Evolutionary conservation across 1,139 yeast genomes (phyloP), one percentile per base, ranked within the genome.

Genomic region (Suhomyces bokatorum): DNA sequence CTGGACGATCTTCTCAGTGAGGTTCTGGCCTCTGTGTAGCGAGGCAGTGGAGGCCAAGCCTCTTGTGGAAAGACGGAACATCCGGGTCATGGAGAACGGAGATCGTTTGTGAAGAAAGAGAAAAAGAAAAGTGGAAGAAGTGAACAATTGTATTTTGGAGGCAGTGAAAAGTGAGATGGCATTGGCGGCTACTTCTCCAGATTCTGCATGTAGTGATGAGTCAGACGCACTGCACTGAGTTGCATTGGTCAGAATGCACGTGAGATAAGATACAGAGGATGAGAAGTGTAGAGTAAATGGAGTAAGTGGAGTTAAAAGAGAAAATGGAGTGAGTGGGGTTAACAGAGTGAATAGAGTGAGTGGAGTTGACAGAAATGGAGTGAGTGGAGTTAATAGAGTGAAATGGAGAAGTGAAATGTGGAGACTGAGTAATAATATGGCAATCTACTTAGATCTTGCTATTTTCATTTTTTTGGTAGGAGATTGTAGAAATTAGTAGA

Each of bases 1-100:
- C 63, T 93, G 99, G 9, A 90, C 97, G 50, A 95, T 89, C 68
- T 95, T 95, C 68, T 93, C 99, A 22, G 97, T 91, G 58, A 93
- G 69, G 59, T 89, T 91, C 66, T 91, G 98, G 32, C 83, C 83
- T 39, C 73, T 67, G 6, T 58, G 52, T 28, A 56, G 53, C 8
- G 44, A 42, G 22, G 47, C 17, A 5, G 47, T 35, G n/a, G 55
- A 44, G 12, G 48, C 39, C 12, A 46, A 42, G 16, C 39, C 34
- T 36, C 48, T 42, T 26, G 32, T 24, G 10, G 35, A 43, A 7
- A 35, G 39, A 32, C 45, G 39, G 12, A 35, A 35, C 24, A 37
- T 22, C 10, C 44, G 41, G 11, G 40, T 36, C 43, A 40, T 40
- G 6, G 24, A 4, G 24, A 8, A 20, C 8, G 31, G 29, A 27